Base-by-base conservation (phyloP, 495 filamentous ascomycete species). In the Jackrogersella minutella region DNA sequence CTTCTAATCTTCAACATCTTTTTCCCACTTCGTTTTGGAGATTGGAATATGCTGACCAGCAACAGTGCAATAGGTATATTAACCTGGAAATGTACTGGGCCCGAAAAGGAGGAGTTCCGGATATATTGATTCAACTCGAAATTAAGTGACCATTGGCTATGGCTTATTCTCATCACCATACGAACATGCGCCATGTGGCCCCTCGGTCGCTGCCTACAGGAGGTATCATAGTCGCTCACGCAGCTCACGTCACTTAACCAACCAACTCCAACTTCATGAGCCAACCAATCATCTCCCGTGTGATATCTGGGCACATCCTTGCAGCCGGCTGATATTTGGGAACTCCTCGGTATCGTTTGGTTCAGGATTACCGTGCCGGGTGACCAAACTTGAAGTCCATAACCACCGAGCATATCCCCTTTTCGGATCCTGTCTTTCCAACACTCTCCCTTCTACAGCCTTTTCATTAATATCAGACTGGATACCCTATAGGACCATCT, bases 251-350 rank as follows among this genome's bases (percentile, higher is more conserved):
- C 55, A 59, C 60, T 47, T 30, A 54, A 24, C 57, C 46, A 53
- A 52, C 41, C n/a, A n/a, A n/a, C n/a, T n/a, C n/a, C n/a, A n/a
- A n/a, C n/a, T 56, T 36, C 11, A 53, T 28, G 4, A n/a, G 28
- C 37, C 56, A 52, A 60, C 66, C 66, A 69, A 69, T 69, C 66
- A 69, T 46, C 37, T 56, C 30, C 44, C 56, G 46, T 7, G 36
- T 40, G 34, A 39, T 52, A 60, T 61, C 61, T 57, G 66, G 56
- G 49, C 44, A 41, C 31, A 41, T 21, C 41, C 61, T 61, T 64
- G 60, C 60, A 37, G 30, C 56, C 61, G 17, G 43, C 30, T 46
- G 24, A 41, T 50, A 37, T 58, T 41, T 50, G 60, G 43, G 43
- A 59, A 24, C 17, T 54, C 40, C 40, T 56, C 54, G 17, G 44